Base-by-base conservation (phyloP, 2,329 filamentous ascomycete species). In the Colletotrichum truncatum region DNA sequence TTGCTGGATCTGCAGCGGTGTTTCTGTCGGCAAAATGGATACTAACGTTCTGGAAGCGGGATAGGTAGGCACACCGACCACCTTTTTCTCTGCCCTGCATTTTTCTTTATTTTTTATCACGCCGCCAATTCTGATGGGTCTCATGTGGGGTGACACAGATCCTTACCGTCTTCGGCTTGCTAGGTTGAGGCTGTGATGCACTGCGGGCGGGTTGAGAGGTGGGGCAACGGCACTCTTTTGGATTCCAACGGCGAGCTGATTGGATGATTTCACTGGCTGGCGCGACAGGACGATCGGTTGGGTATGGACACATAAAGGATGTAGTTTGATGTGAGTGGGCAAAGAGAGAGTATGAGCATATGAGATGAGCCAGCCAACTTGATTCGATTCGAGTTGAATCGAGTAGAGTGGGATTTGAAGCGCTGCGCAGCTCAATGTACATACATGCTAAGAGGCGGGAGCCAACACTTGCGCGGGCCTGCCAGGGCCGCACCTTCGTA, bases 101-200 rank as follows among this genome's bases (percentile, higher is more conserved):
- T 36, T 49, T 41, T 36, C 43, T 36, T 57, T 49, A 30, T 51
- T 38, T 62, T 18, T 57, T 26, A 32, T 25, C 26, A 16, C 16
- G 23, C 14, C n/a, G 36, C 25, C 30, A 14, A 28, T 41, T n/a
- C 18, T 9, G 26, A 30, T 38, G 60, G 54, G 52, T 28, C 53
- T 6, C 26, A 12, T 12, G 36, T 23, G 46, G n/a, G 45, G 51
- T 18, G 43, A n/a, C 23, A 18, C 54, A 25, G 54, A 59, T 64
- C 54, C 21, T 51, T 63, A 23, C 51, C 41, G 39, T 14, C 25
- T 41, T 56, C 21, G 51, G 58, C 30, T 48, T 30, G 32, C 30
- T 28, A 56, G 58, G 16, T 56, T 54, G 41, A 18, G 51, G 41
- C 41, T 62, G 54, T 48, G 39, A 30, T 45, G 16, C 28, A 55